Evolutionary conservation across 2,329 filamentous ascomycete genomes (phyloP).

Genomic region (Emydomyces testavorans): DNA sequence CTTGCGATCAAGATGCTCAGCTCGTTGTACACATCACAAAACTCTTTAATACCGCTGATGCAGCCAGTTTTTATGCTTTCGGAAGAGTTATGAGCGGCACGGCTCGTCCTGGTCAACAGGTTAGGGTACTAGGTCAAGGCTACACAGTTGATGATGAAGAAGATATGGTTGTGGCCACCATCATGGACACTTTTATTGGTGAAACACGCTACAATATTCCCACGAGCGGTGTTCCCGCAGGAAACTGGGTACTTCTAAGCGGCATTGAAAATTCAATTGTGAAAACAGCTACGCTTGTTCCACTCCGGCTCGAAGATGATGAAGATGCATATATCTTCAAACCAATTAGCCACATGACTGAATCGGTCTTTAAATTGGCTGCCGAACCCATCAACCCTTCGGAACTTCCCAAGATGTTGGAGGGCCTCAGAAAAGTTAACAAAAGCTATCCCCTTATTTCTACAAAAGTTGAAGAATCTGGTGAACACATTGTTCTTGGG

Average conservation of each 20-base stretch:
- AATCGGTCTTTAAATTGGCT: constrained; percentile 94
- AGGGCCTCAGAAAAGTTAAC: constrained; percentile 90
- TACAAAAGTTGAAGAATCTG: constrained; percentile 95
- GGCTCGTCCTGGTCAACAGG: constrained; percentile 65
- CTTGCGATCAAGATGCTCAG: constrained; percentile 80
- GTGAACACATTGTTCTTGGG: constrained; percentile 87
- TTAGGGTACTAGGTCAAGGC: constrained; percentile 85
- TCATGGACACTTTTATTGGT: constrained; percentile 77
- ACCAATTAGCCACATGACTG: constrained; percentile 85
- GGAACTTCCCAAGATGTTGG: constrained; percentile 95
- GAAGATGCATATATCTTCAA: constrained; percentile 94
- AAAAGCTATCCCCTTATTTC: constrained; percentile 93
- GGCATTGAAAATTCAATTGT: constrained; percentile 97
- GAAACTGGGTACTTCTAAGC: constrained; percentile 82
- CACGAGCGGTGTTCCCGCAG: constrained; percentile 82
- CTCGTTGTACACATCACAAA: constrained; percentile 89
- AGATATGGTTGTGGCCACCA: constrained; percentile 81
- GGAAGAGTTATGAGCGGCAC: constrained; percentile 89
- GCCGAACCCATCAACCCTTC: constrained; percentile 98
- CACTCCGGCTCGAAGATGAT: constrained; percentile 65
- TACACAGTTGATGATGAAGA: constrained; percentile 97
- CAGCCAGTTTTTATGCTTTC: constrained; percentile 80
- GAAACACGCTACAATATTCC: constrained; percentile 89
- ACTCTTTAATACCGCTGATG: constrained; percentile 79
- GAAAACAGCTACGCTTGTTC: constrained; percentile 86